Conservation (phyloP, 1,284 basidiomycete genomes). For the Cryptococcus neoformans region DNA sequence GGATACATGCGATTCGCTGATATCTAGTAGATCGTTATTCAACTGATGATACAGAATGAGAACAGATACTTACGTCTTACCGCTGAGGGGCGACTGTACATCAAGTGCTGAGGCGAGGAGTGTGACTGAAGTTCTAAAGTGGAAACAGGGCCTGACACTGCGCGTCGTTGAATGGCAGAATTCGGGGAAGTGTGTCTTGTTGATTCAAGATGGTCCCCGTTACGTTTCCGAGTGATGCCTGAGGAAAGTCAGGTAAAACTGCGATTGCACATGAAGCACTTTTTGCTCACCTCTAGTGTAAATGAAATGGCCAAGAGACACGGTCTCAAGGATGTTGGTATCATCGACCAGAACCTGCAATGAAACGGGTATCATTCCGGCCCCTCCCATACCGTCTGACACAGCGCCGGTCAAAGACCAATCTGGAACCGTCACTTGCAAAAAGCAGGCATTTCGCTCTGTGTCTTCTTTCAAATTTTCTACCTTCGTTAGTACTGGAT, state of each 20-base stretch:
- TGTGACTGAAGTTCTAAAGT: too few relatives aligned
- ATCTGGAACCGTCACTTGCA: conserved; percentile 26
- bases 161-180: neutral
- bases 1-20: too few relatives aligned
- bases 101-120: too few relatives aligned
- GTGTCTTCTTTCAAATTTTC: conserved; percentile 11
- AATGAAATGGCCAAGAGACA: conserved; percentile 32
- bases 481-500: conserved; percentile 33
- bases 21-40: too few relatives aligned
- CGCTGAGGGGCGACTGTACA: too few relatives aligned
- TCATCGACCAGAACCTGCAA: conserved; percentile 36
- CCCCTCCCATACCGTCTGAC: conserved; percentile 10
- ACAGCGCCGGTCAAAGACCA: conserved; percentile 16
- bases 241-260: neutral
- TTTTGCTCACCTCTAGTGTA: conserved; percentile 15
- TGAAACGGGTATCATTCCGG: too few relatives aligned
- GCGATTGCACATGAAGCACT: neutral
- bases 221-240: conserved; percentile 18
- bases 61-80: too few relatives aligned
- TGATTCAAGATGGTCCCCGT: conserved; percentile 25
- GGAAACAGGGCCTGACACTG: neutral
- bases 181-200: conserved; percentile 17
- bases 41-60: too few relatives aligned
- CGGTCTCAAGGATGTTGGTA: conserved; percentile 29
- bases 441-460: conserved; percentile 14